phyloP scores from a whole-genome alignment of 805 yeast species.

The Lipomyces anomalus region DNA sequence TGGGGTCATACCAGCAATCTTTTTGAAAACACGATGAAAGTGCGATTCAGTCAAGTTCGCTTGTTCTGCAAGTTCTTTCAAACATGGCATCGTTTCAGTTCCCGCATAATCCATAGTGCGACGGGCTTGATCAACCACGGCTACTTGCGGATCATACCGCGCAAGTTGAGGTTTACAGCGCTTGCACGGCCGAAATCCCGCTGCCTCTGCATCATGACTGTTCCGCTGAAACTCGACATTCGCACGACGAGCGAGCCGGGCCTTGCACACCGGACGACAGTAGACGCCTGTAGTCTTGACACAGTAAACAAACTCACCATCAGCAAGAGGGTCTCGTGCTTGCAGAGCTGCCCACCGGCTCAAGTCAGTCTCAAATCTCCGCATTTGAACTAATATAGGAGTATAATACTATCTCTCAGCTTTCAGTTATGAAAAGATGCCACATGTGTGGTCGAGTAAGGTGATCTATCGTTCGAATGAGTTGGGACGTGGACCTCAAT shows the following conservation, averaged over 20 bases:
- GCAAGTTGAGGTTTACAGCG: slow-evolving; percentile 23
- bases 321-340: too few relatives aligned
- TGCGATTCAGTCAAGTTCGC: slow-evolving; percentile 87
- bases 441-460: too few relatives aligned
- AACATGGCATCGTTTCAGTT: slow-evolving; percentile 31
- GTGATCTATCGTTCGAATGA: too few relatives aligned
- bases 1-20: neutral
- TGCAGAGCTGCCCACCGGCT: too few relatives aligned
- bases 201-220: neutral
- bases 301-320: slow-evolving; percentile 39
- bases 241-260: slow-evolving; percentile 7
- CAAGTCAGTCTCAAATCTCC: too few relatives aligned
- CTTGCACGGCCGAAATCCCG: slow-evolving; percentile 9
- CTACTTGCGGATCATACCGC: slow-evolving; percentile 21
- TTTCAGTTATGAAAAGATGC: too few relatives aligned
- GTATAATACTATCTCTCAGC: too few relatives aligned
- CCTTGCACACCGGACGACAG: slow-evolving; percentile 6
- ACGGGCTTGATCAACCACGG: slow-evolving; percentile 1
- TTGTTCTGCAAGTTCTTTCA: slow-evolving; percentile 81
- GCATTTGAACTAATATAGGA: too few relatives aligned
- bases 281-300: slow-evolving; percentile 4
- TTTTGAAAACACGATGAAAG: slow-evolving; percentile 73
- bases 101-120: too few relatives aligned
- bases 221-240: slow-evolving; percentile 2
- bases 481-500: too few relatives aligned